Base-by-base conservation (phyloP, 2,329 filamentous ascomycete species). In the Ascosphaera apis region DNA sequence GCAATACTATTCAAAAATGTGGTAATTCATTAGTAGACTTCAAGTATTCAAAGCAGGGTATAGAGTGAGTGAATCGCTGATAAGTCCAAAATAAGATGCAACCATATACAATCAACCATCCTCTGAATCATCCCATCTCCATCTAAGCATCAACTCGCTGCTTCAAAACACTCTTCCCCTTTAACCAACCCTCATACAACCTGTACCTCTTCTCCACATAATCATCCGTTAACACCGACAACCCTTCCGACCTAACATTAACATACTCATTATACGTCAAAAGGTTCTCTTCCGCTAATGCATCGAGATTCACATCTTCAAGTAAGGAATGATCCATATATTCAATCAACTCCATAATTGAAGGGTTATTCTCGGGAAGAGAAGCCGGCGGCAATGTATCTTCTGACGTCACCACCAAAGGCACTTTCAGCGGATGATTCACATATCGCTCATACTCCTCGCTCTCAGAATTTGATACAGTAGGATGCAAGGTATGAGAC, bases 141-240 rank as follows among this genome's bases (percentile, higher is more conserved):
- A n/a, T n/a, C n/a, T n/a, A 58, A 11, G 48, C 31, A 48, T 65
- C 62, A 43, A 65, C 62, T 33, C 75, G 71, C 63, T 93, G 84
- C 57, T 95, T 95, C 54, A 95, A 95, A 48, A 95, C 67, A 47
- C 82, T 92, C 61, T 93, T 95, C 13, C 86, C 86, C 42, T 74
- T 69, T 49, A 98, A 62, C 86, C 88, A 98, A 57, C 93, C 91
- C 48, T 76, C 63, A 56, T 98, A 98, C 7, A 84, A 80, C 58
- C 92, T 95, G 55, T 98, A 98, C 45, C 88, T 66, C 65, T 95
- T 93, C 67, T 91, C 95, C 30, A 68, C 66, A 33, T 73, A 66
- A 53, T 95, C 88, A 48, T 91, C 84, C 32, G 84, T 76, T 1
- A 73, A 75, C 11, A 95, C 86, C 2, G 81, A 91, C 36, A 98